Evolutionary conservation across 495 filamentous ascomycete species (phyloP), one percentile per base, ranked within the genome.

Genomic region (Lindgomyces ingoldianus): DNA sequence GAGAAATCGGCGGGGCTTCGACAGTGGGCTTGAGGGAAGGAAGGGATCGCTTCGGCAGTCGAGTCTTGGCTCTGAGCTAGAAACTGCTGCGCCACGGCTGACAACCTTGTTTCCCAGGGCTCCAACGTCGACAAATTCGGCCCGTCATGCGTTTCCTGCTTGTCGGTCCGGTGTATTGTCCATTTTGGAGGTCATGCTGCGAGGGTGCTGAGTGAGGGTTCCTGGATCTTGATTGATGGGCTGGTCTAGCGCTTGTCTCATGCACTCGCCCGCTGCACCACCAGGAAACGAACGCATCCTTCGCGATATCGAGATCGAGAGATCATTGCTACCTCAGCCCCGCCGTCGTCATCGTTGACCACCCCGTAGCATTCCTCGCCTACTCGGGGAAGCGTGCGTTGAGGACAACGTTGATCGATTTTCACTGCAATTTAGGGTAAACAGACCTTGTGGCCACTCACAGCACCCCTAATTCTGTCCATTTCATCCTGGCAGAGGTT

Each of bases 381-480:
- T n/a, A n/a, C n/a, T n/a, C n/a, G n/a, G n/a, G n/a, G n/a, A n/a
- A n/a, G n/a, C n/a, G n/a, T n/a, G n/a, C n/a, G n/a, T n/a, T n/a
- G n/a, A n/a, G n/a, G n/a, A n/a, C n/a, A 19, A 10, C 18, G 55
- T 30, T 59, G 62, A 65, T 65, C 62, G 44, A 44, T 45, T 14
- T n/a, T 26, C 62, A 65, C 62, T 65, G 62, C 54, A 65, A 65
- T 65, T 53, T 65, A 41, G 54, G 1, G 44, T 42, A 19, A 21
- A 16, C 14, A 4, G 21, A 2, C 18, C 21, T 8, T 3, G 29
- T 8, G 53, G n/a, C 62, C 62, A 65, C 24, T 65, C 54, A 59
- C 4, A 56, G 61, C 19, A 22, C 52, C 25, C 53, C 22, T 11
- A 4, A 12, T 3, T n/a, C 56, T n/a, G 42, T 26, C 33, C 33